phyloP scores from a whole-genome alignment of 805 yeast species.

The Ogataea pilisensis region DNA sequence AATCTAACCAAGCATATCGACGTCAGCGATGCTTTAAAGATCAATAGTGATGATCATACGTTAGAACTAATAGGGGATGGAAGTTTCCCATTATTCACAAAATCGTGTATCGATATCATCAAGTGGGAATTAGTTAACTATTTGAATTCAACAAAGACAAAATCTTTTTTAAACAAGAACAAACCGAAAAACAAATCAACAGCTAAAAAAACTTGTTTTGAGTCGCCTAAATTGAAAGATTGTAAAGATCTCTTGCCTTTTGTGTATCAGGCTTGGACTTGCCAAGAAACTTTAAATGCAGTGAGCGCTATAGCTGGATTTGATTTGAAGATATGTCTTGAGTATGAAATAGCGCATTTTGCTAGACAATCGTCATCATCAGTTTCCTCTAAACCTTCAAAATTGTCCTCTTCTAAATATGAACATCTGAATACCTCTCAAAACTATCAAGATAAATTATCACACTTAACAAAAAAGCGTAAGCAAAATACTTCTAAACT shows the following conservation, averaged over 20 bases:
- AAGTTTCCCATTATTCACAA: slow-evolving; percentile 42
- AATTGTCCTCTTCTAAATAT: background rate
- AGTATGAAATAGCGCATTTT: slow-evolving; percentile 50
- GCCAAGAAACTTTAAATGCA: slow-evolving; percentile 44
- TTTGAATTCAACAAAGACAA: slow-evolving; percentile 34
- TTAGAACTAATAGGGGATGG: slow-evolving; percentile 24
- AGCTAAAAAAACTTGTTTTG: slow-evolving; percentile 9
- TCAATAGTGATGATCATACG: slow-evolving; percentile 13
- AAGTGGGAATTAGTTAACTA: slow-evolving; percentile 34
- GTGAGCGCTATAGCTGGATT: slow-evolving; percentile 50
- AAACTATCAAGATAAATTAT: background rate
- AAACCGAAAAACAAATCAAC: background rate
- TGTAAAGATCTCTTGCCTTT: slow-evolving; percentile 39
- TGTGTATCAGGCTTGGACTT: slow-evolving; percentile 49
- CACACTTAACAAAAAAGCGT: background rate
- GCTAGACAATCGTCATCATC: slow-evolving; percentile 8
- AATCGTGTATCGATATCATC: slow-evolving; percentile 40
- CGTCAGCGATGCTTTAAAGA: slow-evolving; percentile 8
- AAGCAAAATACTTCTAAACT: background rate
- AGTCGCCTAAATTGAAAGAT: slow-evolving; percentile 27
- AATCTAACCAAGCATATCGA: slow-evolving; percentile 14
- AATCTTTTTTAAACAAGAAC: background rate
- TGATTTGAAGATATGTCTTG: slow-evolving; percentile 42
- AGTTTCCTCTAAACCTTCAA: no score
- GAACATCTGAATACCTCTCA: no score